Conservation (phyloP, 1,139 yeast genomes). For the Suhomyces terraborum region DNA sequence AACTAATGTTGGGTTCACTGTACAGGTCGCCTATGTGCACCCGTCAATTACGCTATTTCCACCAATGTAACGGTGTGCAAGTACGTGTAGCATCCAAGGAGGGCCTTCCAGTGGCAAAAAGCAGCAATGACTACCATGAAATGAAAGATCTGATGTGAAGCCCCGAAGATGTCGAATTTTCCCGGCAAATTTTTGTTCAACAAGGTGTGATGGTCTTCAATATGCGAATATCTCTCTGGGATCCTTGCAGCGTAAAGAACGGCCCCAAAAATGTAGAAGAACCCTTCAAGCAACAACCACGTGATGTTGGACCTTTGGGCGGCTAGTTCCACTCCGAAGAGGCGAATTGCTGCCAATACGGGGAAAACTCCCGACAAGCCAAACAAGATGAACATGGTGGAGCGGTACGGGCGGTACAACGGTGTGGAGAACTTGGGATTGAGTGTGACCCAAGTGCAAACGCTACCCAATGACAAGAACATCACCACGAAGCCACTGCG, state of each 20-base stretch:
- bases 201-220: conserved; percentile 34
- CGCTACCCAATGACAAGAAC: conserved; percentile 56
- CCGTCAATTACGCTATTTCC: background rate
- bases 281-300: conserved; percentile 71
- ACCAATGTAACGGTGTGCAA: conserved; percentile 34
- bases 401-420: conserved; percentile 74
- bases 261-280: conserved; percentile 78
- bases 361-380: conserved; percentile 83
- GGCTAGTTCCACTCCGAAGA: conserved; percentile 44
- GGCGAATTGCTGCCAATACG: conserved; percentile 49
- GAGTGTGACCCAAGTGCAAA: conserved; percentile 67
- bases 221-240: conserved; percentile 76
- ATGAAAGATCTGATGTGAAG: conserved; percentile 89
- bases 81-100: conserved; percentile 59
- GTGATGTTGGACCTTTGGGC: conserved; percentile 52
- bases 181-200: conserved; percentile 27
- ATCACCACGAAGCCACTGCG: conserved; percentile 48
- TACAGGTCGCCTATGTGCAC: background rate
- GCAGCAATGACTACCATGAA: conserved; percentile 82
- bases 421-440: conserved; percentile 66
- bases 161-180: conserved; percentile 70
- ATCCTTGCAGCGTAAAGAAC: conserved; percentile 71
- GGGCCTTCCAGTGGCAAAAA: conserved; percentile 67
- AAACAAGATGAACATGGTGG: conserved; percentile 75
- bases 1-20: background rate